Evolutionary conservation across 305 asterid genomes (phyloP).

Genomic region (Stenogyne calaminthoides): DNA sequence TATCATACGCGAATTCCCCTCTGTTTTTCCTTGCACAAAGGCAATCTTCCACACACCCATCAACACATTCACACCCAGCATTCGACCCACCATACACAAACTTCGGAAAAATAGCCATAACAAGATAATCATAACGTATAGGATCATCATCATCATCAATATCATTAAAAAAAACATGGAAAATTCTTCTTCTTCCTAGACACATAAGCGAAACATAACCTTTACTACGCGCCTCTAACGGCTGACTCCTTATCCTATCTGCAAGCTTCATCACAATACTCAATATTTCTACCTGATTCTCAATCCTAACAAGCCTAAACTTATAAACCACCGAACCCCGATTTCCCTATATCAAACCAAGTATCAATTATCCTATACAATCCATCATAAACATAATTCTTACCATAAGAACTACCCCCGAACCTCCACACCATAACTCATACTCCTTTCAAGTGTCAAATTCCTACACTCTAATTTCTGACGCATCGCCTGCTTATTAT

Average conservation of each 20-base stretch:
- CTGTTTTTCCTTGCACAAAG: slow-evolving; percentile 70
- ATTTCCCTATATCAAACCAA: slow-evolving; percentile 76
- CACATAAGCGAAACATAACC: slow-evolving; percentile 67
- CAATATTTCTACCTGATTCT: slow-evolving; percentile 77
- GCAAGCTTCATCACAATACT: slow-evolving; percentile 60
- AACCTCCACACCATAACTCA: slow-evolving; percentile 76
- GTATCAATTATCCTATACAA: slow-evolving; percentile 59
- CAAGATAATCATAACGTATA: slow-evolving; percentile 53
- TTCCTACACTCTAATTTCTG: slow-evolving; percentile 83
- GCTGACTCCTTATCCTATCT: slow-evolving; percentile 42
- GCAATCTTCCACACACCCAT: slow-evolving; percentile 54
- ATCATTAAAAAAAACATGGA: slow-evolving; percentile 73
- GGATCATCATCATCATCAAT: slow-evolving; percentile 66
- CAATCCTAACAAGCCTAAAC: too few species aligned
- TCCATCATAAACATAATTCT: slow-evolving; percentile 84
- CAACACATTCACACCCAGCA: slow-evolving; percentile 59
- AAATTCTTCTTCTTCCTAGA: slow-evolving; percentile 60
- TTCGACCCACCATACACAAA: slow-evolving; percentile 38
- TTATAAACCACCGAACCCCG: slow-evolving; percentile 85
- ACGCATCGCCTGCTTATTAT: too few species aligned
- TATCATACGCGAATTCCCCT: slow-evolving; percentile 67
- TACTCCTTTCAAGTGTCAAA: slow-evolving; percentile 80
- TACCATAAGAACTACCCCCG: slow-evolving; percentile 59
- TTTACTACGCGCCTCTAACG: slow-evolving; percentile 49
- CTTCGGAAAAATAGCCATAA: slow-evolving; percentile 49